Percentiles rank a stretch among this genome's conserved stretches.
Conservation (phyloP, 2,329 filamentous ascomycete species). For the Colletotrichum sp. region DNA sequence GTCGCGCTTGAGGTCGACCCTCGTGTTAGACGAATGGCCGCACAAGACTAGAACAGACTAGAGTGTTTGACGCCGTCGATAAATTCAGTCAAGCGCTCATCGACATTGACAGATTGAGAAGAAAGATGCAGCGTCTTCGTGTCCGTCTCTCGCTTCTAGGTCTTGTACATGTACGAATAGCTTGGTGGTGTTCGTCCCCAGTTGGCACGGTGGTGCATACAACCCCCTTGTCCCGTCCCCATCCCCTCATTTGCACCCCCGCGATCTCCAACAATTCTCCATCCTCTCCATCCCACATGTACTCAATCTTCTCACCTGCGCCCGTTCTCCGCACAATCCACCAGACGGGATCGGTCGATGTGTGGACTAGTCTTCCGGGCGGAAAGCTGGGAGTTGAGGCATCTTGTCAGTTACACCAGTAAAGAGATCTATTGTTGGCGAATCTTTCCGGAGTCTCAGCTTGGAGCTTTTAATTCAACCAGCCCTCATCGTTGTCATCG, state of each 20-base stretch:
- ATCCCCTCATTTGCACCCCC: constrained; percentile 9
- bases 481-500: background rate
- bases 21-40: background rate
- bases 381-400: background rate
- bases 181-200: background rate
- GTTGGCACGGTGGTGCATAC: background rate
- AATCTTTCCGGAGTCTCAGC: background rate
- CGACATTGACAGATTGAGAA: background rate
- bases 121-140: background rate
- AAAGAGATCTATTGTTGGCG: too few species aligned
- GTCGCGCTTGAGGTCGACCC: background rate
- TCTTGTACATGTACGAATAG: background rate
- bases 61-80: background rate
- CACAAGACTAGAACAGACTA: background rate
- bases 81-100: background rate
- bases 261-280: constrained; percentile 15
- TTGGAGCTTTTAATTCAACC: background rate
- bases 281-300: background rate
- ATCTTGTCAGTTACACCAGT: background rate
- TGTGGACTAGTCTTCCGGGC: background rate
- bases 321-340: constrained; percentile 13
- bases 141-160: background rate
- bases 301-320: background rate
- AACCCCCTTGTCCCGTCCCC: background rate
- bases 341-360: background rate